phyloP scores from a whole-genome alignment of 2,329 filamentous ascomycete species.

The Talaromyces piceae region DNA sequence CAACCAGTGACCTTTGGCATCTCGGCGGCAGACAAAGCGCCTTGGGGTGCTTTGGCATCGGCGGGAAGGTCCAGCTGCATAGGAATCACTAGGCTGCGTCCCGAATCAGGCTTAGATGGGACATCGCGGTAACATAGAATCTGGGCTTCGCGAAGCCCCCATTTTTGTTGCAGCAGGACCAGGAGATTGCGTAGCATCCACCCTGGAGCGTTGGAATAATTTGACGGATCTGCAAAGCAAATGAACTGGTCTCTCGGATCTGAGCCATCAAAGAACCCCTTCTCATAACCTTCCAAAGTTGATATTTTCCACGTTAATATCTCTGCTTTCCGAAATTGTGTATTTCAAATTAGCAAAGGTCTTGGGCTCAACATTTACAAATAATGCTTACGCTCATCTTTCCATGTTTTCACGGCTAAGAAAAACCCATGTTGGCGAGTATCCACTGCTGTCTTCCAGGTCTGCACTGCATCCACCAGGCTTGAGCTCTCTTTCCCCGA shows the following conservation, averaged over 20 bases:
- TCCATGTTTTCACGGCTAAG: slow-evolving; percentile 67
- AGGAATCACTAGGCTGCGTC: slow-evolving; percentile 70
- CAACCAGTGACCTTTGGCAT: slow-evolving; percentile 93
- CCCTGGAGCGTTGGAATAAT: slow-evolving; percentile 76
- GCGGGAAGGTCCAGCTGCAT: slow-evolving; percentile 37
- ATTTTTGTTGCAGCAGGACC: slow-evolving; percentile 74
- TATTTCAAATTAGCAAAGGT: slow-evolving; percentile 29
- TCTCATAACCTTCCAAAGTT: slow-evolving; percentile 69
- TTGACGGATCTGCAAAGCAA: slow-evolving; percentile 87
- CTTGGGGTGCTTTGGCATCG: slow-evolving; percentile 23
- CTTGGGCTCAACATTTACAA: slow-evolving; percentile 34
- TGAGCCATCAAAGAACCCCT: slow-evolving; percentile 73
- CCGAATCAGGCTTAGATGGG: slow-evolving; percentile 67
- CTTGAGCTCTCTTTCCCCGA: slow-evolving; percentile 63
- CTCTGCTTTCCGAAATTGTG: slow-evolving; percentile 54
- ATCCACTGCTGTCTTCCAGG: slow-evolving; percentile 79
- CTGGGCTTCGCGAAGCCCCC: slow-evolving; percentile 67
- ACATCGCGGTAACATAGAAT: slow-evolving; percentile 87
- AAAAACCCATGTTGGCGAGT: slow-evolving; percentile 89
- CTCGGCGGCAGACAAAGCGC: slow-evolving; percentile 11
- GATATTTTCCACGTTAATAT: slow-evolving; percentile 64
- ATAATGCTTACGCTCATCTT: slow-evolving; percentile 19
- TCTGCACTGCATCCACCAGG: slow-evolving; percentile 75
- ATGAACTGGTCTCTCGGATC: slow-evolving; percentile 70
- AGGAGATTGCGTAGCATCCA: slow-evolving; percentile 91